Percentiles rank a stretch among this genome's conserved stretches.
These are phyloP conservation scores for Pochonia chlamydosporia DNA, from an alignment of 2,329 filamentous ascomycete genomes.

Conservation along the genomic window DNA sequence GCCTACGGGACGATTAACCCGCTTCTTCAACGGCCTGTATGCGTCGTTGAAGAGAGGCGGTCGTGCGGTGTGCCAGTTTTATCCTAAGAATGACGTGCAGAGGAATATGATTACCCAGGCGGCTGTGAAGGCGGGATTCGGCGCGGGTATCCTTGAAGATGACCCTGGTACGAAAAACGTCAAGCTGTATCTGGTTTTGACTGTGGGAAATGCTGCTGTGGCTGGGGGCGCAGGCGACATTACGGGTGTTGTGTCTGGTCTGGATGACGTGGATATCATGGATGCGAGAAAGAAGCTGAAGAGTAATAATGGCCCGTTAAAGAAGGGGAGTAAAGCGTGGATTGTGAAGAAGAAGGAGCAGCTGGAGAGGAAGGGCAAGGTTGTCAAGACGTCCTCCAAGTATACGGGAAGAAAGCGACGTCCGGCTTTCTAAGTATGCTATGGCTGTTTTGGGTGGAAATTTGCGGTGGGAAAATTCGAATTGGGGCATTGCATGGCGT, in stretches of 20 bases:
- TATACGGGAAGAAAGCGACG: constrained; percentile 89
- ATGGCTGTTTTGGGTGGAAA: background rate
- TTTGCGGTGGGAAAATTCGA: constrained; percentile 2
- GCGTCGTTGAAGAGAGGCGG: constrained; percentile 77
- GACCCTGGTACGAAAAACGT: constrained; percentile 94
- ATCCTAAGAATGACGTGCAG: constrained; percentile 91
- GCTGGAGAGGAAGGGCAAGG: constrained; percentile 90
- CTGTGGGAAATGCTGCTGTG: constrained; percentile 61
- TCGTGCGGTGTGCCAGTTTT: constrained; percentile 93
- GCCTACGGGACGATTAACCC: constrained; percentile 67
- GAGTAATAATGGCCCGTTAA: constrained; percentile 45
- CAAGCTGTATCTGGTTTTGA: constrained; percentile 94
- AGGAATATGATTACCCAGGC: constrained; percentile 87
- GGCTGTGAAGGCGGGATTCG: constrained; percentile 90
- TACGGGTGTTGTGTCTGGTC: constrained; percentile 79
- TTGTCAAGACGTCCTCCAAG: constrained; percentile 87
- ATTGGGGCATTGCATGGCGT: constrained; percentile 22
- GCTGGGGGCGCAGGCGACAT: constrained; percentile 66
- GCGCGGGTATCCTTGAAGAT: constrained; percentile 90
- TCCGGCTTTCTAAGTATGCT: constrained; percentile 56
- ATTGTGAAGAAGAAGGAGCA: constrained; percentile 85
- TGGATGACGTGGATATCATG: constrained; percentile 81
- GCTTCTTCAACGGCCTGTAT: constrained; percentile 93
- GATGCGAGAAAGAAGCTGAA: constrained; percentile 56
- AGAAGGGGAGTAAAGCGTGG: constrained; percentile 82